phyloP scores from a whole-genome alignment of 768 basidiomycete genomes.

The Tulasnella sp. region DNA sequence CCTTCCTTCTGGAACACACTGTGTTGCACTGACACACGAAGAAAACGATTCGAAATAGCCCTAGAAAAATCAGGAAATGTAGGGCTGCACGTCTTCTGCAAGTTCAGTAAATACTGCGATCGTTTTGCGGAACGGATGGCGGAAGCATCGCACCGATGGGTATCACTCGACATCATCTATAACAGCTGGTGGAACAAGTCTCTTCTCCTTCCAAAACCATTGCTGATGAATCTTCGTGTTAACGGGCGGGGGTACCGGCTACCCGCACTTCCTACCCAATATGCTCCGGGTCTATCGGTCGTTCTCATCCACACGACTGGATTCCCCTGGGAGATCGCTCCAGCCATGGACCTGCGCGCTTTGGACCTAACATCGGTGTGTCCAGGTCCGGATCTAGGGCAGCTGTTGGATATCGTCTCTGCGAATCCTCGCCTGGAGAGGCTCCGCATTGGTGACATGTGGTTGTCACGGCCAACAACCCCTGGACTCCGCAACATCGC shows the following conservation, averaged over 20 bases:
- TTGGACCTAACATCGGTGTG: background rate
- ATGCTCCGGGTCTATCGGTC: background rate
- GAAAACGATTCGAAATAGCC: background rate
- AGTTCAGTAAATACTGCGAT: background rate
- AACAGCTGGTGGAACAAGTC: background rate
- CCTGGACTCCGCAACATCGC: background rate
- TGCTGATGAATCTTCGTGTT: background rate
- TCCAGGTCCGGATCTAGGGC: background rate
- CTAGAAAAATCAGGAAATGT: background rate
- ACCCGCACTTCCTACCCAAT: background rate
- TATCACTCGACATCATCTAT: background rate
- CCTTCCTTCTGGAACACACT: slow-evolving; percentile 2
- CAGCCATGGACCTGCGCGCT: background rate
- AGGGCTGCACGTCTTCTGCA: background rate
- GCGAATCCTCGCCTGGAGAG: background rate
- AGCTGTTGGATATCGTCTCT: background rate
- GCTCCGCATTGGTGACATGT: background rate
- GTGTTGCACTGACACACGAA: background rate
- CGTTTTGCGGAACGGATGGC: background rate
- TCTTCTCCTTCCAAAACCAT: background rate
- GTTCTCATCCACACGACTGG: background rate
- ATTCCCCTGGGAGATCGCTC: background rate
- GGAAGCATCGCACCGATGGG: background rate
- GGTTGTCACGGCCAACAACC: background rate
- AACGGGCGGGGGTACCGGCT: background rate